A percentile compares a stretch with the other conserved stretches of the same genome.
Conservation (phyloP, 2,329 filamentous ascomycete genomes). For the Diaporthe humulicola region DNA sequence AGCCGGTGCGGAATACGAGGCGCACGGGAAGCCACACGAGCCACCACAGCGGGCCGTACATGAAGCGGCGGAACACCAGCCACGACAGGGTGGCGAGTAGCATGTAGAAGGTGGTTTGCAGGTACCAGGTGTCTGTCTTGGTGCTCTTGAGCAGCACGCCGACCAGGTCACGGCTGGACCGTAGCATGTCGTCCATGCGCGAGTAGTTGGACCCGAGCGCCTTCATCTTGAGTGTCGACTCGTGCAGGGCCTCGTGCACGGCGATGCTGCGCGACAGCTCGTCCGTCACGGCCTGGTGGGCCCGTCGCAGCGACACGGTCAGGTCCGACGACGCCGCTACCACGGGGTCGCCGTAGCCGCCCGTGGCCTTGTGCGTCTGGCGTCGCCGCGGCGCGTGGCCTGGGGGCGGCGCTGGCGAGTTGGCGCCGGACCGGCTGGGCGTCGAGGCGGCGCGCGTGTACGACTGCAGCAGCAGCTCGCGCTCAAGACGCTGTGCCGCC, state of each 20-base stretch:
- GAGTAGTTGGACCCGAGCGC: slow-evolving; percentile 86
- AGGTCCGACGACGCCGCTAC: slow-evolving; percentile 85
- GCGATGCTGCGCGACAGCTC: slow-evolving; percentile 91
- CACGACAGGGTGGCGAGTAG: slow-evolving; percentile 83
- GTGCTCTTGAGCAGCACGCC: slow-evolving; percentile 85
- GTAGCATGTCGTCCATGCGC: slow-evolving; percentile 81
- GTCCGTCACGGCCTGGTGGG: slow-evolving; percentile 86
- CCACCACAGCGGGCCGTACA: slow-evolving; percentile 95
- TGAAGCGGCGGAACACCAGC: slow-evolving; percentile 85
- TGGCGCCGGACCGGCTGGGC: slow-evolving; percentile 49
- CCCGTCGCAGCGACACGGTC: slow-evolving; percentile 84
- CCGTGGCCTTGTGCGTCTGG: slow-evolving; percentile 44
- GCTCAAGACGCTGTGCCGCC: slow-evolving; percentile 80
- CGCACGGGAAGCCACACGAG: slow-evolving; percentile 86
- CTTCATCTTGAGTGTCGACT: slow-evolving; percentile 85
- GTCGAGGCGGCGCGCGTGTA: slow-evolving; percentile 54
- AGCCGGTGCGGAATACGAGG: slow-evolving; percentile 72
- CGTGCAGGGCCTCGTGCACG: slow-evolving; percentile 87
- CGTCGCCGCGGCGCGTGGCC: slow-evolving; percentile 36
- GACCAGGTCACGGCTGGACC: slow-evolving; percentile 80
- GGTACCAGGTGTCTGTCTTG: slow-evolving; percentile 98
- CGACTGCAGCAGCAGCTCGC: slow-evolving; percentile 79
- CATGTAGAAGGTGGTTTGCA: slow-evolving; percentile 90
- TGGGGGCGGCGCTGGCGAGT: slow-evolving; percentile 47
- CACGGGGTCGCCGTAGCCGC: slow-evolving; percentile 75